These are phyloP conservation scores for Erodium trifolium DNA, from an alignment of 441 rosid species.

Conservation along the genomic window DNA sequence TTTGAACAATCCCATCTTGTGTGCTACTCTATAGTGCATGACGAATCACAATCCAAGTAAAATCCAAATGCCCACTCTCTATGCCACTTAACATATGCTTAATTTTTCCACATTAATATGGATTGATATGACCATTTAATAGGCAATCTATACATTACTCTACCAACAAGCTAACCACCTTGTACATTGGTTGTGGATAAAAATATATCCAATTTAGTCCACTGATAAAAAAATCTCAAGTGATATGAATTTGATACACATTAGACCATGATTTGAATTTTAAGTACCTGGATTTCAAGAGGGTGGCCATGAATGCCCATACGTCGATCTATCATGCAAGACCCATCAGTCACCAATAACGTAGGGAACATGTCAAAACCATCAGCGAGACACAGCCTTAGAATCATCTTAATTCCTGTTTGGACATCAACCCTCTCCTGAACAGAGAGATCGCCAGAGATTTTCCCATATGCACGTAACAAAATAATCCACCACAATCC, in stretches of 20 bases:
- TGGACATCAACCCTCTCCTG: constrained; percentile 95
- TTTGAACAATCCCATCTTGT: no score
- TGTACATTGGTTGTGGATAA: no score
- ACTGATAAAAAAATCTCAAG: neutral
- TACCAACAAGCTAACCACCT: no score
- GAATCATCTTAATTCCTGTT: constrained; percentile 86
- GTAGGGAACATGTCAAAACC: constrained; percentile 97
- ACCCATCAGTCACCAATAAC: constrained; percentile 79
- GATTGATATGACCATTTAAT: no score
- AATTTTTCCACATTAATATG: no score
- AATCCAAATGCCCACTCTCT: no score
- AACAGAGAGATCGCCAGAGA: constrained; percentile 67
- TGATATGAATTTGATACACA: neutral
- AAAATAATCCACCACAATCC: constrained; percentile 97
- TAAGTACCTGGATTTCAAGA: constrained; percentile 72
- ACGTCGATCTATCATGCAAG: constrained; percentile 93
- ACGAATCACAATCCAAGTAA: no score
- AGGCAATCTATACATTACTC: no score
- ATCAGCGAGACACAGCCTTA: constrained; percentile 74
- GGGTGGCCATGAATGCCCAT: constrained; percentile 97
- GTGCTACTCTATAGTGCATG: no score
- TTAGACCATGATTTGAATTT: neutral
- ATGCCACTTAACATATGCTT: no score
- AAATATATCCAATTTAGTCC: no score
- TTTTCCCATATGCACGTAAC: constrained; percentile 78